phyloP scores from a whole-genome alignment of 2,329 filamentous ascomycete genomes.

The Eurotiales sp. region DNA sequence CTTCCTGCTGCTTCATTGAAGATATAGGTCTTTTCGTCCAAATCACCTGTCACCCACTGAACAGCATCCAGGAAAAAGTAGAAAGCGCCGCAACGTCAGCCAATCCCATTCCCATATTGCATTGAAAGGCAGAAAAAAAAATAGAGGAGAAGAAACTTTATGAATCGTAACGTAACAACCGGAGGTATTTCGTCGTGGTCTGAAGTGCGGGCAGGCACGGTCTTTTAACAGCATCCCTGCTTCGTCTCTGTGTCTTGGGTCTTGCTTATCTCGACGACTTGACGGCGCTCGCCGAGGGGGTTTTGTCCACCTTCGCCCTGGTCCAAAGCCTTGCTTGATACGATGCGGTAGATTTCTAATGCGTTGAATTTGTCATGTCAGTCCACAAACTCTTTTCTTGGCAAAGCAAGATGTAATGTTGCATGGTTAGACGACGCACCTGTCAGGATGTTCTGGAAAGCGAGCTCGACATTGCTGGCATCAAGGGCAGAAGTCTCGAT shows the following conservation, averaged over 20 bases:
- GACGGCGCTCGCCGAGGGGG: conserved; percentile 73
- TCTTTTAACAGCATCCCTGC: conserved; percentile 43
- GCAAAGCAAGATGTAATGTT: too few species aligned
- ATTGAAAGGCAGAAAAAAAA: conserved; percentile 18
- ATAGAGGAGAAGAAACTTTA: conserved; percentile 34
- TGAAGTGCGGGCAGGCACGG: conserved; percentile 6
- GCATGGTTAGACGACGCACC: too few species aligned
- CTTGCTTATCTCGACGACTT: conserved; percentile 79
- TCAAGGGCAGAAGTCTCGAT: conserved; percentile 99
- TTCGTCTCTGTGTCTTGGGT: conserved; percentile 75
- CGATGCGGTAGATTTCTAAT: conserved; percentile 97
- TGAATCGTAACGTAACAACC: conserved; percentile 36
- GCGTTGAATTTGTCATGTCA: not conserved
- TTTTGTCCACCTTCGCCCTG: conserved; percentile 78
- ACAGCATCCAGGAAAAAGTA: not conserved
- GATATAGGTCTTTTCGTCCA: not conserved
- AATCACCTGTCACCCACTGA: not conserved
- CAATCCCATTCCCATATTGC: conserved; percentile 4
- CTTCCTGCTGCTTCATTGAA: not conserved
- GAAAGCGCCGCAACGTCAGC: not conserved
- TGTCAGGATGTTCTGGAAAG: conserved; percentile 99
- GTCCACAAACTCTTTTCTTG: conserved; percentile 15
- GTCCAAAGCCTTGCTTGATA: conserved; percentile 95
- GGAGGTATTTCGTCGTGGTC: conserved; percentile 25
- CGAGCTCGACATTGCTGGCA: conserved; percentile 97